These are phyloP conservation scores for Amorphotheca resinae DNA, from an alignment of 495 filamentous ascomycete genomes.

Conservation along the genomic window DNA sequence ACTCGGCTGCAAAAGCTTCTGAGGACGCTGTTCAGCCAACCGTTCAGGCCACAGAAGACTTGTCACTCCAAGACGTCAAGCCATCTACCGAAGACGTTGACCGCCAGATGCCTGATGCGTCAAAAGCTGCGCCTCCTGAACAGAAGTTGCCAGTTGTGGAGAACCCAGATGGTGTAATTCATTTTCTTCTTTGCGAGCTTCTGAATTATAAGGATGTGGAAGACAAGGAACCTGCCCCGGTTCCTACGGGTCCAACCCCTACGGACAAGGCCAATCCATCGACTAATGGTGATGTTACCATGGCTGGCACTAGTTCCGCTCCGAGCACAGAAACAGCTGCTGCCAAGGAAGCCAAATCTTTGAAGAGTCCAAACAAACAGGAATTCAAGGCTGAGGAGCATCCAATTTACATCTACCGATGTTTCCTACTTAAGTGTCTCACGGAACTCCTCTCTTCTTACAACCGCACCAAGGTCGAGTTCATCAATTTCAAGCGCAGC, in stretches of 20 bases:
- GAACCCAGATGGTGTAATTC: constrained; percentile 88
- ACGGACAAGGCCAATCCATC: constrained; percentile 13
- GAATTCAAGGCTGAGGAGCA: constrained; percentile 87
- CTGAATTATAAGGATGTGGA: constrained; percentile 86
- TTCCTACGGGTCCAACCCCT: constrained; percentile 14
- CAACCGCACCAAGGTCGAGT: constrained; percentile 90
- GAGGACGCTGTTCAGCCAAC: constrained; percentile 22
- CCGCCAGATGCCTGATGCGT: constrained; percentile 44
- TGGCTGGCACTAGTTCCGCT: constrained; percentile 9
- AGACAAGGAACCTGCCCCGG: constrained; percentile 49
- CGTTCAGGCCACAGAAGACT: constrained; percentile 43
- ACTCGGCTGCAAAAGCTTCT: not conserved
- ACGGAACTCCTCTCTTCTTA: constrained; percentile 89
- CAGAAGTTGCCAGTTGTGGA: constrained; percentile 77
- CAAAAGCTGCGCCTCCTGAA: constrained; percentile 45
- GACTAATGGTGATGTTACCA: constrained; percentile 18
- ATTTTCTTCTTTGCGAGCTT: constrained; percentile 89
- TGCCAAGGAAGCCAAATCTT: constrained; percentile 33
- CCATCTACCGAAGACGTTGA: constrained; percentile 36
- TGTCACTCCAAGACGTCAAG: constrained; percentile 40
- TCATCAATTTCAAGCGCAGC: constrained; percentile 93
- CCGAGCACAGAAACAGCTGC: constrained; percentile 19
- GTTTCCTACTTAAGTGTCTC: constrained; percentile 87
- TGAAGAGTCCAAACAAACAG: constrained; percentile 55
- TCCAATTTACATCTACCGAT: constrained; percentile 90